Conservation (phyloP, 1,284 basidiomycete genomes). For the Farysia itapuensis region DNA sequence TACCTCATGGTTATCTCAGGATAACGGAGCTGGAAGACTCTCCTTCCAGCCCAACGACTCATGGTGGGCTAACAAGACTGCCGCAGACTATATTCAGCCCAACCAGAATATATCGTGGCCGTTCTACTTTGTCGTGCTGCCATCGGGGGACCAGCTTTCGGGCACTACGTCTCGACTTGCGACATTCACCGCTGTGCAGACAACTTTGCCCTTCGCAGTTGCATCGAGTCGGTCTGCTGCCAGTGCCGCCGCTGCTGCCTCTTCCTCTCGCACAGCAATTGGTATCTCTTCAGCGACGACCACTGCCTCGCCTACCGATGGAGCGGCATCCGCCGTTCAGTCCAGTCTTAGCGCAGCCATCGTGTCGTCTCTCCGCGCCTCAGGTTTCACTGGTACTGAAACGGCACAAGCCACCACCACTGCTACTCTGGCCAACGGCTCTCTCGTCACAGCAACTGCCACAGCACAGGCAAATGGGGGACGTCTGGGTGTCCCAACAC, state of each 20-base stretch:
- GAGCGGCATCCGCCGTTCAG: constrained; percentile 26
- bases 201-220: constrained; percentile 38
- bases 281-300: constrained; percentile 1
- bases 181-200: constrained; percentile 47
- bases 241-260: constrained; percentile 8
- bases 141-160: constrained; percentile 18
- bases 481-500: constrained; percentile 13
- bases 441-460: constrained; percentile 42
- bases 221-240: constrained; percentile 18
- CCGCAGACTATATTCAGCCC: constrained; percentile 40
- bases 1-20: constrained; percentile 40
- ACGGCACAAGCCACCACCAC: constrained; percentile 43
- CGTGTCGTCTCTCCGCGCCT: constrained; percentile 30
- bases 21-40: constrained; percentile 40
- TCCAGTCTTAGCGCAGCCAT: constrained; percentile 39
- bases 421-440: constrained; percentile 44
- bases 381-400: constrained; percentile 46
- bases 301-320: constrained; percentile 11
- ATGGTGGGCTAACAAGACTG: constrained; percentile 41
- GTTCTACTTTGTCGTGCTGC: constrained; percentile 52
- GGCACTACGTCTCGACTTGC: constrained; percentile 38
- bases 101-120: constrained; percentile 51
- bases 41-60: constrained; percentile 44
- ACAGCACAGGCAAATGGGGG: constrained; percentile 49
- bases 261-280: constrained; percentile 13